Evolutionary conservation across 1,139 yeast genomes (phyloP), one percentile per base, ranked within the genome.

Genomic region (Candida neerlandica): DNA sequence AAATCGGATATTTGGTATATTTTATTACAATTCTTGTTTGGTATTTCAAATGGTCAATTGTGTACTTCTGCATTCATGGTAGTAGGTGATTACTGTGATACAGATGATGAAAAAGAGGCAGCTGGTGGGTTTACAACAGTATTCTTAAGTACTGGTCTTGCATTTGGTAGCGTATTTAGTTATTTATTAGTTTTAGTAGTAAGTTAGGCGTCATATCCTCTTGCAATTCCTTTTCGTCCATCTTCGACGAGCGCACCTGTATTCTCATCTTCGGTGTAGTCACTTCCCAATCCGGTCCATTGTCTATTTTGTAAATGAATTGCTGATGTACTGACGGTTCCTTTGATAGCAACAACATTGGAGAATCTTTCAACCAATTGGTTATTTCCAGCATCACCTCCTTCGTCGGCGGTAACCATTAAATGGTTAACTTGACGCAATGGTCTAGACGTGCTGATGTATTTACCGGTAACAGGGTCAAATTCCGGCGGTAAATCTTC

Each of bases 261-360:
- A 42, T 76, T 82, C 40, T 62, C 69, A 1, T 67, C 73, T 5
- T 71, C 78, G 6, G 60, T 57, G 65, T 78, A 89, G 61, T 92
- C 98, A 54, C 95, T 86, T 0, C 99, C 99, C 34, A 94, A 73
- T 0, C 99, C 99, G 0, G 85, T 82, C 99, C 99, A 94, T 19
- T 77, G 73, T 61, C 96, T 78, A 38, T 74, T 74, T 59, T 90
- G 96, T 44, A 94, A 73, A 55, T 80, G 80, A 12, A 78, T 76
- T 0, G 97, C 97, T 0, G 98, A 90, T 0, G 98, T 92, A 0
- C 98, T 91, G 0, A 89, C 87, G 0, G 97, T 90, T 41, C 84
- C 84, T 53, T 83, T 82, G 49, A 92, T 82, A 0, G 85, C 76
- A 5, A 91, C 75, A 1, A 86, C 75, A 19, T 80, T 77, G 0